These are phyloP conservation scores for Thalassiosira ordinaria DNA, from an alignment of 352 stramenopile species.

Conservation along the genomic window DNA sequence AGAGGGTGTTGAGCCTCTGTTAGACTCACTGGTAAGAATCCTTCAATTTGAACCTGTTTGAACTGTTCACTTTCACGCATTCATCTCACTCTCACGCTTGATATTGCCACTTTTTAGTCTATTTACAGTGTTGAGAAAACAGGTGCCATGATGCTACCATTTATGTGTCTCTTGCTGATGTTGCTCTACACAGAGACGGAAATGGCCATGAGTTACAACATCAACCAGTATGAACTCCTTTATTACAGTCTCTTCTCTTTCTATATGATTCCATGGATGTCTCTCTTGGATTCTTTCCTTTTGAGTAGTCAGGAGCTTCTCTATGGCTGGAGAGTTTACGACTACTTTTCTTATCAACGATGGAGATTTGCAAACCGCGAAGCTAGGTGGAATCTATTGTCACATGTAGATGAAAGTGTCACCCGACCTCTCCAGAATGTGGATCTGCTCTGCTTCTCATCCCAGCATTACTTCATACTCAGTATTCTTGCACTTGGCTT, in stretches of 20 bases:
- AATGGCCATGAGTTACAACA: slow-evolving; percentile 92
- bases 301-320: slow-evolving; percentile 95
- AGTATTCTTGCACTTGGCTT: slow-evolving; percentile 83
- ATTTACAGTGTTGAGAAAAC: slow-evolving; percentile 92
- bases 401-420: slow-evolving; percentile 92
- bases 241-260: slow-evolving; percentile 95
- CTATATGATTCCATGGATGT: slow-evolving; percentile 94
- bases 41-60: no score
- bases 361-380: slow-evolving; percentile 94
- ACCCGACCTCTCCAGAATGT: slow-evolving; percentile 91
- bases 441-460: slow-evolving; percentile 95
- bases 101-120: no score
- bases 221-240: slow-evolving; percentile 92
- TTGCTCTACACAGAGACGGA: slow-evolving; percentile 87
- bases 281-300: slow-evolving; percentile 93
- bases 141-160: slow-evolving; percentile 89
- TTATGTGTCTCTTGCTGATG: slow-evolving; percentile 90
- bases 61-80: no score
- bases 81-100: no score
- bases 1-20: slow-evolving; percentile 92
- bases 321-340: slow-evolving; percentile 96
- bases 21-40: slow-evolving; percentile 91
- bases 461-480: slow-evolving; percentile 92
- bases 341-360: slow-evolving; percentile 96
- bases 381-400: slow-evolving; percentile 91